phyloP scores from a whole-genome alignment of 75 land plant species.

The Isoetes taiwanensis region DNA sequence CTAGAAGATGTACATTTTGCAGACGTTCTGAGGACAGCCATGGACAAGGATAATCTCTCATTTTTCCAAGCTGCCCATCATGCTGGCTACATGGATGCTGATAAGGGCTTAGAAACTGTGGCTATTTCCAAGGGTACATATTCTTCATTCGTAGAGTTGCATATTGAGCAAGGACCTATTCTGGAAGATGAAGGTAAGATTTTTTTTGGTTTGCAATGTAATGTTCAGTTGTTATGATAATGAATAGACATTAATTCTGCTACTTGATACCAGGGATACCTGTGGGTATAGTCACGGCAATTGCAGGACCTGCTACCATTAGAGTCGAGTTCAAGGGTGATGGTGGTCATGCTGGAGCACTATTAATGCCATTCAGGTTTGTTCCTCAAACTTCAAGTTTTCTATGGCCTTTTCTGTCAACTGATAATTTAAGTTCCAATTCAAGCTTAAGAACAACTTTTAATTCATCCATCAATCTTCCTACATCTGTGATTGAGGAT shows the following conservation, averaged over 20 bases:
- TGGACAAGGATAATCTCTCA: conserved; percentile 67
- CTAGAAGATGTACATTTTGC: too few relatives aligned
- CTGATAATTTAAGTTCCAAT: too few relatives aligned
- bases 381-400: too few relatives aligned
- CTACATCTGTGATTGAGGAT: too few relatives aligned
- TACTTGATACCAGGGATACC: conserved; percentile 42
- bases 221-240: not conserved
- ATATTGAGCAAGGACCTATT: conserved; percentile 95
- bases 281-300: conserved; percentile 91
- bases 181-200: conserved; percentile 79
- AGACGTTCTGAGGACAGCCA: conserved; percentile 27
- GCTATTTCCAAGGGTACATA: conserved; percentile 41
- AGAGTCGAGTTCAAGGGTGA: conserved; percentile 83
- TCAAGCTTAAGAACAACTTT: too few relatives aligned
- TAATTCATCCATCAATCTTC: too few relatives aligned
- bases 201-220: not conserved
- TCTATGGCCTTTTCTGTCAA: too few relatives aligned
- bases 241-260: not conserved
- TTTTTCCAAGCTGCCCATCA: conserved; percentile 64
- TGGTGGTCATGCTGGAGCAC: conserved; percentile 99
- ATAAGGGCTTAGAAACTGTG: conserved; percentile 33
- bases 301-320: conserved; percentile 97
- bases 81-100: conserved; percentile 58
- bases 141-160: conserved; percentile 79
- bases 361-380: conserved; percentile 75